Evolutionary conservation across 495 filamentous ascomycete species (phyloP).

Genomic region (Friedmanniomyces simplex): DNA sequence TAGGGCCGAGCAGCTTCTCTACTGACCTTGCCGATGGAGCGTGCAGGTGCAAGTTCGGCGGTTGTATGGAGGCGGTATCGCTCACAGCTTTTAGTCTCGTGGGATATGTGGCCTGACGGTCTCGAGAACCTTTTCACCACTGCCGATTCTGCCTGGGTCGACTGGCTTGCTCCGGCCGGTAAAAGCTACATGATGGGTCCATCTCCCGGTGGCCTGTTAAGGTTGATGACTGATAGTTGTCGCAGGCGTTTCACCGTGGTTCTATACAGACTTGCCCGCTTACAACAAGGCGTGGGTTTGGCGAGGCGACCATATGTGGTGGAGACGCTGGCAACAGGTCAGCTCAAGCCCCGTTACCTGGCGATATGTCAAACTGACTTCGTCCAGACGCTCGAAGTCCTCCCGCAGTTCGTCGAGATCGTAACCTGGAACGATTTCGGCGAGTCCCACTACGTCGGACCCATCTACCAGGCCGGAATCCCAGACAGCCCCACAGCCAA

Average conservation of each 20-base stretch:
- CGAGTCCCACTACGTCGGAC: slow-evolving; percentile 65
- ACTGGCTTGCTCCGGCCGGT: slow-evolving; percentile 30
- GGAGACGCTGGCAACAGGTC: slow-evolving; percentile 57
- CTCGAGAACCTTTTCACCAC: slow-evolving; percentile 41
- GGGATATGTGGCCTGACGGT: slow-evolving; percentile 66
- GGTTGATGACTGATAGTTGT: not conserved
- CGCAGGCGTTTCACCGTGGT: slow-evolving; percentile 56
- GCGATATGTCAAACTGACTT: not conserved
- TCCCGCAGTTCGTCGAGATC: slow-evolving; percentile 53
- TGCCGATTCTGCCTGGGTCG: slow-evolving; percentile 34
- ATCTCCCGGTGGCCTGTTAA: not conserved
- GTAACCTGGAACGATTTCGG: no score
- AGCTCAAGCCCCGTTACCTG: not conserved
- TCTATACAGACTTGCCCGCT: slow-evolving; percentile 59
- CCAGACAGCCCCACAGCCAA: slow-evolving; percentile 29
- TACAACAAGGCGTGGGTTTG: slow-evolving; percentile 68
- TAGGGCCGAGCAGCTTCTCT: slow-evolving; percentile 36
- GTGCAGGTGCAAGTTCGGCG: slow-evolving; percentile 34
- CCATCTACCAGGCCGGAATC: slow-evolving; percentile 37
- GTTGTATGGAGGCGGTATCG: not conserved
- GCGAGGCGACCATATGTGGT: slow-evolving; percentile 61
- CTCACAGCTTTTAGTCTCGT: slow-evolving; percentile 22
- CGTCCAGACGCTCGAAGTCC: slow-evolving; percentile 40
- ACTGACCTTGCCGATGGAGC: slow-evolving; percentile 39
- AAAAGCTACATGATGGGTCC: slow-evolving; percentile 69